These are phyloP conservation scores for Phytopythium mirpurense DNA, from an alignment of 352 stramenopile species.

Conservation along the genomic window DNA sequence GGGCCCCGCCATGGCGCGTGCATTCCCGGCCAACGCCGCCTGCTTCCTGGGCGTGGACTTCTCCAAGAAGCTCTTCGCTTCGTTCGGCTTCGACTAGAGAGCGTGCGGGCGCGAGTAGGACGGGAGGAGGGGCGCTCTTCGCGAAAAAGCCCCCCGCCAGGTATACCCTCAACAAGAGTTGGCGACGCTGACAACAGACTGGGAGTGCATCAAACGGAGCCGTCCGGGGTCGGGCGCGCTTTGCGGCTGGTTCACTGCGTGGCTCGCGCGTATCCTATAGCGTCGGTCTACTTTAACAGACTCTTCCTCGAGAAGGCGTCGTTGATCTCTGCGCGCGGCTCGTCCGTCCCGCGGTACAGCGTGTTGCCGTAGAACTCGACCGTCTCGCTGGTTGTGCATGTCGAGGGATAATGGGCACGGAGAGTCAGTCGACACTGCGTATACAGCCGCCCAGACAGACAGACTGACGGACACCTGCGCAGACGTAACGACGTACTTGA, in stretches of 20 bases:
- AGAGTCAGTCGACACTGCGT: background rate
- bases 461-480: no score
- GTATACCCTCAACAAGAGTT: no score
- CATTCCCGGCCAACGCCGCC: conserved; percentile 95
- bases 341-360: conserved; percentile 78
- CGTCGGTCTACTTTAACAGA: conserved; percentile 57
- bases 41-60: conserved; percentile 93
- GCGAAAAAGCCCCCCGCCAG: no score
- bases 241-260: no score
- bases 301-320: conserved; percentile 81
- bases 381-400: conserved; percentile 67
- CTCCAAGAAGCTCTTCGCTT: conserved; percentile 79
- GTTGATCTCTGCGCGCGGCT: conserved; percentile 78
- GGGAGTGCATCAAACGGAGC: background rate
- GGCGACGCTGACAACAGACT: background rate
- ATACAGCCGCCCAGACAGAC: no score
- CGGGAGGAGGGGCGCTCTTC: no score
- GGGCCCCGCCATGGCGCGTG: conserved; percentile 90
- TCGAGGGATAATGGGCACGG: no score
- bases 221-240: background rate
- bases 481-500: conserved; percentile 71
- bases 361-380: conserved; percentile 86
- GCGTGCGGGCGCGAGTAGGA: background rate
- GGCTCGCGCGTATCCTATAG: no score
- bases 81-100: conserved; percentile 70